Evolutionary conservation across 2,329 filamentous ascomycete genomes (phyloP).

Genomic region (Clarireedia monteithiana): DNA sequence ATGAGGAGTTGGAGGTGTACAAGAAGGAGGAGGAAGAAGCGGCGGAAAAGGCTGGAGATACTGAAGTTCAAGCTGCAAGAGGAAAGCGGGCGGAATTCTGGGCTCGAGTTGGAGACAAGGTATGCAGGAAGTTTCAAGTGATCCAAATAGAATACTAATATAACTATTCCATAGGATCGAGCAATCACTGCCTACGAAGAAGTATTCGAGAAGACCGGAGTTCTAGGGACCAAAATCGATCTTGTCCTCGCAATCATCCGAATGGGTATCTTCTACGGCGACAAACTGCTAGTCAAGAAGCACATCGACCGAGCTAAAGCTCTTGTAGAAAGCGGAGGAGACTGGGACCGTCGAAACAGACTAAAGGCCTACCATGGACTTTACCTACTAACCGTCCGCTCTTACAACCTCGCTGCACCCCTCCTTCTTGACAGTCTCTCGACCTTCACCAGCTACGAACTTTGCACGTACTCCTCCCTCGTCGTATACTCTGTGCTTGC

Average conservation of each 20-base stretch:
- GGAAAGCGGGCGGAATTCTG: constrained; percentile 96
- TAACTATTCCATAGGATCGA: constrained; percentile 60
- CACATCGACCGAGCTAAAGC: constrained; percentile 82
- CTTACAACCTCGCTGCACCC: constrained; percentile 82
- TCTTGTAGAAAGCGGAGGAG: constrained; percentile 88
- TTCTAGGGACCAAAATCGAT: constrained; percentile 95
- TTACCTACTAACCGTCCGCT: constrained; percentile 84
- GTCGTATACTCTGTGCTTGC: constrained; percentile 95
- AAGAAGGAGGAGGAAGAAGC: constrained; percentile 91
- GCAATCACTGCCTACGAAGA: constrained; percentile 87
- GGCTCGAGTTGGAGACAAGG: constrained; percentile 94
- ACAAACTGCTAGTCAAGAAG: constrained; percentile 88
- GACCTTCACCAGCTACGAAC: constrained; percentile 96
- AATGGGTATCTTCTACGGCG: constrained; percentile 91
- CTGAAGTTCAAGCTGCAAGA: constrained; percentile 83
- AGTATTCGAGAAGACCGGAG: constrained; percentile 93
- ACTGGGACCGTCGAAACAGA: constrained; percentile 97
- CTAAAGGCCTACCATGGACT: constrained; percentile 98
- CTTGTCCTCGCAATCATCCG: constrained; percentile 94
- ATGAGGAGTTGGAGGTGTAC: constrained; percentile 65
- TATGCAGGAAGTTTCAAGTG: constrained; percentile 31
- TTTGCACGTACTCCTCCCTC: constrained; percentile 91
- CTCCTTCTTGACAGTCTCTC: constrained; percentile 94
- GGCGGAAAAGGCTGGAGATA: constrained; percentile 91
- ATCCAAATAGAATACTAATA: constrained; percentile 14